Percentiles rank a stretch among this genome's conserved stretches.
These are phyloP conservation scores for Dioszegia crocea DNA, from an alignment of 768 basidiomycete genomes.

Conservation along the genomic window DNA sequence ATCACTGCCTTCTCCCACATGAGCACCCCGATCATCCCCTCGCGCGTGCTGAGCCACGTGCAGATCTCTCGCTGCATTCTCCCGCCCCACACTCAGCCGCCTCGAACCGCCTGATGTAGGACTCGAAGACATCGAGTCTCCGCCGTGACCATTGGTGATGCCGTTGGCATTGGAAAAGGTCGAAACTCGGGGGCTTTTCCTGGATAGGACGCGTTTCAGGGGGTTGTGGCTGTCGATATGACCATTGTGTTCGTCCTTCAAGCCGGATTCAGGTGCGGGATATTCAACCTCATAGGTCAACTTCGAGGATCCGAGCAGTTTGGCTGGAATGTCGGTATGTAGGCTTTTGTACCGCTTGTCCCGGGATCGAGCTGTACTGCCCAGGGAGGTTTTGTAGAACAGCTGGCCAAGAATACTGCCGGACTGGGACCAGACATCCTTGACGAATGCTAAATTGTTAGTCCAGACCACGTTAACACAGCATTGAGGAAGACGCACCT, in stretches of 20 bases:
- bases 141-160: too few species aligned
- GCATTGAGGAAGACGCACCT: slow-evolving; percentile 23
- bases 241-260: background rate
- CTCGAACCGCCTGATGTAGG: too few species aligned
- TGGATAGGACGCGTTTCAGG: background rate
- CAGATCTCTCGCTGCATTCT: too few species aligned
- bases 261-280: too few species aligned
- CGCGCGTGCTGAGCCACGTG: background rate
- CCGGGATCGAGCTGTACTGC: too few species aligned
- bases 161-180: too few species aligned
- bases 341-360: too few species aligned
- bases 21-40: slow-evolving; percentile 5
- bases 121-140: too few species aligned
- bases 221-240: background rate
- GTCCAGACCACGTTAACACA: background rate
- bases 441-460: background rate
- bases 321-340: background rate
- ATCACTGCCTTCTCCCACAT: background rate
- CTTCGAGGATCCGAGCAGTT: background rate
- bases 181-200: background rate
- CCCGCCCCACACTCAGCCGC: too few species aligned
- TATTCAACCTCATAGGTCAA: background rate
- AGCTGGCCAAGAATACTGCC: slow-evolving; percentile 28
- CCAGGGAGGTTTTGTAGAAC: slow-evolving; percentile 8
- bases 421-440: slow-evolving; percentile 18